Percentiles rank a stretch among this genome's conserved stretches.
These are phyloP conservation scores for Lolium rigidum DNA, from an alignment of 176 grass and related monocot genomes.

Conservation along the genomic window DNA sequence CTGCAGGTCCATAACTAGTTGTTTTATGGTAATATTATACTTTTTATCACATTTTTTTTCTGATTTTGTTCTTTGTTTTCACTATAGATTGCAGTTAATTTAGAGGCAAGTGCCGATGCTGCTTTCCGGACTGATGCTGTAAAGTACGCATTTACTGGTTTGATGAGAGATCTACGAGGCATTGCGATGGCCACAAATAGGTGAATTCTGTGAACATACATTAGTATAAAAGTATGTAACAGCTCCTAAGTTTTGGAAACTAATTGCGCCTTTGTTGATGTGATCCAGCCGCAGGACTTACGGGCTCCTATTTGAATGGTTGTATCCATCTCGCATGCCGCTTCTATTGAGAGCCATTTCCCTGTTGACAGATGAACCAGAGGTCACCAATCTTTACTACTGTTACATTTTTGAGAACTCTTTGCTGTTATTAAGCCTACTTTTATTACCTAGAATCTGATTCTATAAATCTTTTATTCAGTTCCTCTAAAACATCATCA, in stretches of 20 bases:
- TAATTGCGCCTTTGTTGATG: slow-evolving; percentile 42
- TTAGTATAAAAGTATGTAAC: not conserved
- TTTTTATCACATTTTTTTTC: slow-evolving; percentile 4
- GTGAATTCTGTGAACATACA: slow-evolving; percentile 50
- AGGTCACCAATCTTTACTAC: slow-evolving; percentile 61
- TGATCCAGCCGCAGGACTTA: slow-evolving; percentile 85
- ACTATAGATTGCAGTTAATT: slow-evolving; percentile 70
- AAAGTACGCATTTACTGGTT: slow-evolving; percentile 92
- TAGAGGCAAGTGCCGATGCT: slow-evolving; percentile 84
- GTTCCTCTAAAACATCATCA: slow-evolving; percentile 31
- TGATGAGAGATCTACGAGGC: slow-evolving; percentile 95
- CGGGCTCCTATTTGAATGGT: slow-evolving; percentile 95
- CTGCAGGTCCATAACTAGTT: slow-evolving; percentile 64
- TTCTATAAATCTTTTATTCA: slow-evolving; percentile 21
- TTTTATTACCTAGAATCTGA: slow-evolving; percentile 11
- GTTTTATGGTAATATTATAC: slow-evolving; percentile 23
- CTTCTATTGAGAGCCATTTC: slow-evolving; percentile 91
- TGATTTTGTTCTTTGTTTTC: slow-evolving; percentile 35
- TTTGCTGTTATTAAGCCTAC: slow-evolving; percentile 27
- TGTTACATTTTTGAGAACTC: slow-evolving; percentile 24
- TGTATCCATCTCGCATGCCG: slow-evolving; percentile 89
- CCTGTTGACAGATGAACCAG: slow-evolving; percentile 78
- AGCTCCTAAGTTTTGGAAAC: slow-evolving; percentile 10
- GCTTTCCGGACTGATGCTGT: slow-evolving; percentile 80
- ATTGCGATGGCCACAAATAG: slow-evolving; percentile 97